Evolutionary conservation across 2,329 filamentous ascomycete species (phyloP), one percentile per base, ranked within the genome.

Genomic region (Phaeomoniella chlamydospora): DNA sequence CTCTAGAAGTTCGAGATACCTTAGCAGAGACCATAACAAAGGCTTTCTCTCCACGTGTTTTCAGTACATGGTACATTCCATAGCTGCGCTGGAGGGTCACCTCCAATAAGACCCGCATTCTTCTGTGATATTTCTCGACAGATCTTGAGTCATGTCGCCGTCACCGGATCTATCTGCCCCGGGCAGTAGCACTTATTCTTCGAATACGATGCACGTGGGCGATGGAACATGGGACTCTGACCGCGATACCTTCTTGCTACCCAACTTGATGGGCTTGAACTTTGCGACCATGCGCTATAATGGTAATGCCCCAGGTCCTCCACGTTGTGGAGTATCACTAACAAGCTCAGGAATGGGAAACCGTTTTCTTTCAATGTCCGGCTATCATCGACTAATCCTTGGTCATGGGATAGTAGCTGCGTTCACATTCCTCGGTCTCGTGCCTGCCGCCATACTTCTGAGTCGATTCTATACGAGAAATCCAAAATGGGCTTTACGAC

Each of bases 251-350:
- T 79, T 79, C 49, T 60, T 79, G 44, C 54, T 79, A 37, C 74
- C 74, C 31, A 77, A 77, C 46, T 51, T 79, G 37, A 66, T 74
- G 54, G 74, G 74, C 13, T 48, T 77, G 26, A 78, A 79, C 49
- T 75, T 77, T 52, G 72, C 67, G 34, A 78, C 74, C 3, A 79
- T 74, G 66, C 68, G 65, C 53, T 77, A 77, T 55, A 79, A 79
- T 61, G 74, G 72, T 75, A 49, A 44, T 59, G 49, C 15, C n/a
- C n/a, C n/a, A n/a, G 13, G 26, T 15, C 15, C n/a, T 11, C 12
- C 37, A 11, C 37, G 37, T 41, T 33, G 30, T 37, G n/a, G n/a
- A n/a, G n/a, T n/a, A n/a, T n/a, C n/a, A n/a, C n/a, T n/a, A n/a
- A n/a, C n/a, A n/a, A 18, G 17, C 32, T 17, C 34, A 76, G 72